Evolutionary conservation across 164 flowering plant species (phyloP).

Genomic region (Tetrastigma voinierianum): DNA sequence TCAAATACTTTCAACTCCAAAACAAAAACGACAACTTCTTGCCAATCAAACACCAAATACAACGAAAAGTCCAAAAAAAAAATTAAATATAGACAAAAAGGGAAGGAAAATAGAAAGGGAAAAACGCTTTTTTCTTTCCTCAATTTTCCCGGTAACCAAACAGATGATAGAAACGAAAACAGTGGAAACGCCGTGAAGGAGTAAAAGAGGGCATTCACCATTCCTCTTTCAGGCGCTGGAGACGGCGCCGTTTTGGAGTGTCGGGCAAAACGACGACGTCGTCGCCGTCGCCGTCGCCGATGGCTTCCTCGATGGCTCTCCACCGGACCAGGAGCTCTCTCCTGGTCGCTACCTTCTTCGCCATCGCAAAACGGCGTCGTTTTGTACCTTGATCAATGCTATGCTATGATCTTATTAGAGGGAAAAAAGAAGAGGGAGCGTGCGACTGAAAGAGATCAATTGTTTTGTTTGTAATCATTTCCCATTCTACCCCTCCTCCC

Average conservation of each 20-base stretch:
- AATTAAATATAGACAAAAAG: too few relatives aligned
- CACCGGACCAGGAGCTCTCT: conserved; percentile 62
- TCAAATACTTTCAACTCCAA: too few relatives aligned
- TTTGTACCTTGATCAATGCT: not conserved
- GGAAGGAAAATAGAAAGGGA: too few relatives aligned
- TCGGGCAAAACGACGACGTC: conserved; percentile 23
- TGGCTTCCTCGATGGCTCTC: conserved; percentile 64
- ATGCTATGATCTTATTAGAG: not conserved
- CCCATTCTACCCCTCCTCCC: too few relatives aligned
- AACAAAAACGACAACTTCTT: too few relatives aligned
- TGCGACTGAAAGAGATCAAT: too few relatives aligned
- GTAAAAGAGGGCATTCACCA: conserved; percentile 36
- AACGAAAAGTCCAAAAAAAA: too few relatives aligned
- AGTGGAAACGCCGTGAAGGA: not conserved
- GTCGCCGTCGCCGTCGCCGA: conserved; percentile 27
- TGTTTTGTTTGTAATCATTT: too few relatives aligned
- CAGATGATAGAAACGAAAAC: not conserved
- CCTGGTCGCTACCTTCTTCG: conserved; percentile 24
- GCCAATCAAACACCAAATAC: too few relatives aligned
- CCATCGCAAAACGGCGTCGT: conserved; percentile 18
- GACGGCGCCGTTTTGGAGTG: conserved; percentile 33
- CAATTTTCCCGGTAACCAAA: too few relatives aligned
- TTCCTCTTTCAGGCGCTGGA: conserved; percentile 54
- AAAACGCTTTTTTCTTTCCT: too few relatives aligned
- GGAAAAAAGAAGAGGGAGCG: not conserved